Evolutionary conservation across 2,329 filamentous ascomycete genomes (phyloP).

Genomic region (Aspergillus intermedius): DNA sequence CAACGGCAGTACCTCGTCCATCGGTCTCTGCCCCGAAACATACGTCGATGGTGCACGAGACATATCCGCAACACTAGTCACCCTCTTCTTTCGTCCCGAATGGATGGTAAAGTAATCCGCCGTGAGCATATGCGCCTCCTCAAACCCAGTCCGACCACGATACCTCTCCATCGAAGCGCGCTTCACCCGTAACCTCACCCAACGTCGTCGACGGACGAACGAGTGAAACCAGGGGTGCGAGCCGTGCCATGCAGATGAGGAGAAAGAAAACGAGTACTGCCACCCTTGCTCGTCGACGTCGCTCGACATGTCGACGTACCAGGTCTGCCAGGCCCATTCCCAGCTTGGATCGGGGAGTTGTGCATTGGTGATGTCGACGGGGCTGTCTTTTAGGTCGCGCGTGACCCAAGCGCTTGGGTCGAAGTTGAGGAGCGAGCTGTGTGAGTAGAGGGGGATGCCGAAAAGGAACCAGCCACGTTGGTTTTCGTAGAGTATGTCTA

Average conservation of each 20-base stretch:
- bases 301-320: constrained; percentile 72
- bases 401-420: constrained; percentile 89
- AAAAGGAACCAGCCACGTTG: constrained; percentile 86
- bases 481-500: constrained; percentile 94
- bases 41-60: constrained; percentile 23
- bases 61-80: constrained; percentile 33
- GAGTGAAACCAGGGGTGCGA: constrained; percentile 88
- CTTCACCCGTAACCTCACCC: constrained; percentile 75
- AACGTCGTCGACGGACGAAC: constrained; percentile 82
- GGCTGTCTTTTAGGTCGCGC: constrained; percentile 47
- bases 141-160: constrained; percentile 30
- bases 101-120: constrained; percentile 75
- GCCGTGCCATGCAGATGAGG: constrained; percentile 76
- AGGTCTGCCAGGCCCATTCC: constrained; percentile 75
- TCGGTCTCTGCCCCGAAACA: constrained; percentile 24
- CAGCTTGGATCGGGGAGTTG: constrained; percentile 92
- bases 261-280: constrained; percentile 92
- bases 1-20: constrained; percentile 37
- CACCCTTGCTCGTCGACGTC: constrained; percentile 85
- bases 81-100: constrained; percentile 44
- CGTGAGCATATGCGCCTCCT: constrained; percentile 58
- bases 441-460: constrained; percentile 82
- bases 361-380: constrained; percentile 72
- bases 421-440: constrained; percentile 73
- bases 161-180: constrained; percentile 34